Conservation (phyloP, 129 eudicot genomes). For the Lonicera japonica region DNA sequence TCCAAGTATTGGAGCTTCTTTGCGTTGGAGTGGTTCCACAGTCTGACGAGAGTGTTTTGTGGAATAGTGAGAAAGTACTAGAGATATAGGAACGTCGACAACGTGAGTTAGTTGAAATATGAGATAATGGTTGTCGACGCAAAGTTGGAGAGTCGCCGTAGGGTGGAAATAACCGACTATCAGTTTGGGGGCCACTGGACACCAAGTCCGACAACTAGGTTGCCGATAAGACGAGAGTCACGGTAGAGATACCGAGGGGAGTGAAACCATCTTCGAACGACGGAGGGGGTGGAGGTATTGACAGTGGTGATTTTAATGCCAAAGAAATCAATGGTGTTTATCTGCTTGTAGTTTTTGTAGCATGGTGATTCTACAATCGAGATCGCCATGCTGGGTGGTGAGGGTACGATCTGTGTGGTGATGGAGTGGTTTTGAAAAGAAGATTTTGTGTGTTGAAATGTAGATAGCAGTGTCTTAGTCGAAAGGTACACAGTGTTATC, state of each 20-base stretch:
- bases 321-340: neutral
- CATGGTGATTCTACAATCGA: neutral
- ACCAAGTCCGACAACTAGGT: constrained; percentile 29
- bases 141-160: constrained; percentile 29
- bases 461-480: no score
- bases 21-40: constrained; percentile 5
- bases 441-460: neutral
- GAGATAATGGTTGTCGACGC: constrained; percentile 27
- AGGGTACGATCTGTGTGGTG: no score
- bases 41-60: constrained; percentile 12
- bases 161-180: neutral
- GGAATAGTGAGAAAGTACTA: constrained; percentile 12
- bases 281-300: constrained; percentile 23
- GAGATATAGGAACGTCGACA: neutral
- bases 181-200: constrained; percentile 25
- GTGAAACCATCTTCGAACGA: constrained; percentile 21
- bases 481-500: neutral
- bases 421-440: neutral
- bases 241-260: neutral
- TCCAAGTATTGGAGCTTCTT: neutral
- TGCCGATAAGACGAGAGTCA: neutral
- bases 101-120: constrained; percentile 22
- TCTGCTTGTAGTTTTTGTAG: neutral
- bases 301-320: constrained; percentile 1
- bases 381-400: no score